A percentile compares a stretch with the other conserved stretches of the same genome.
phyloP scores from a whole-genome alignment of 768 basidiomycete species.

The Boletus sp. region DNA sequence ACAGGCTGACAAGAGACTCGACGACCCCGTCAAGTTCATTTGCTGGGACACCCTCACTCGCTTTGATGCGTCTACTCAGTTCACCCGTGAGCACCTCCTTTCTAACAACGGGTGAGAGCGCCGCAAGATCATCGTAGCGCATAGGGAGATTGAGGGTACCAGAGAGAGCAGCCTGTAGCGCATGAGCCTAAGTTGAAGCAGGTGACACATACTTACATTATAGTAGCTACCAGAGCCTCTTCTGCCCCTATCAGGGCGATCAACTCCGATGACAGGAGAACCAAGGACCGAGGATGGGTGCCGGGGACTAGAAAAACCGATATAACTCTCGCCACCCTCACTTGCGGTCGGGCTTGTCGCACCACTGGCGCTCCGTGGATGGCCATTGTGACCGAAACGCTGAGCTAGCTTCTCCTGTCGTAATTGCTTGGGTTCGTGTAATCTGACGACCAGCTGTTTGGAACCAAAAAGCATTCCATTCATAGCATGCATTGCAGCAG shows the following conservation, averaged over 20 bases:
- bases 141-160: conserved; percentile 80
- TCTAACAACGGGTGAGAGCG: conserved; percentile 82
- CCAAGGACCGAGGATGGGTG: conserved; percentile 48
- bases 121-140: conserved; percentile 83
- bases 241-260: conserved; percentile 63
- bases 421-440: conserved; percentile 91
- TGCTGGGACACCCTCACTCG: conserved; percentile 49
- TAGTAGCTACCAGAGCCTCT: conserved; percentile 87
- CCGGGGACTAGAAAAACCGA: conserved; percentile 74
- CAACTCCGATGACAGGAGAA: conserved; percentile 54
- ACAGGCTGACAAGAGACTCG: conserved; percentile 65
- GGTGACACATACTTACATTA: conserved; percentile 47
- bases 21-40: conserved; percentile 65
- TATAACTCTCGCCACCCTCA: conserved; percentile 75
- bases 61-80: conserved; percentile 69
- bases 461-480: conserved; percentile 69
- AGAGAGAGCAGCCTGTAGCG: conserved; percentile 67
- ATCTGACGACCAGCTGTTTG: conserved; percentile 80
- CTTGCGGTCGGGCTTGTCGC: conserved; percentile 83
- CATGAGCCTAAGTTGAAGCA: conserved; percentile 4
- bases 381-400: conserved; percentile 76
- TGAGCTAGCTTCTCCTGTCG: conserved; percentile 86
- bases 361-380: conserved; percentile 77
- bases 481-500: conserved; percentile 76
- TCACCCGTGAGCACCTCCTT: conserved; percentile 85